Percentiles rank a stretch among this genome's conserved stretches.
Conservation (phyloP, 257 asterid species). For the Sherardia arvensis region DNA sequence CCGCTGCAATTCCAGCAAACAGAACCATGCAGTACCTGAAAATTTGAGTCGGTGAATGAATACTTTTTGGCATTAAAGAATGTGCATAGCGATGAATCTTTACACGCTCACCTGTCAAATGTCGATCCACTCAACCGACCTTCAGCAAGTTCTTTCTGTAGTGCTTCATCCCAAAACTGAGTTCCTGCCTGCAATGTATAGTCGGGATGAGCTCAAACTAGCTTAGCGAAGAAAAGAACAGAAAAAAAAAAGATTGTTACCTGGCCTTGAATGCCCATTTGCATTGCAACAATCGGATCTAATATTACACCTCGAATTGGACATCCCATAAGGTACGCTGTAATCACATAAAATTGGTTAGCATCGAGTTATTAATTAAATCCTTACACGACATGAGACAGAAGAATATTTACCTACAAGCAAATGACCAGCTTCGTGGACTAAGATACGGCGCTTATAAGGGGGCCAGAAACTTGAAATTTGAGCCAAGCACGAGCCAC, state of each 20-base stretch:
- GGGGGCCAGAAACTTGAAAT: conserved; percentile 98
- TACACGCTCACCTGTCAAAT: conserved; percentile 61
- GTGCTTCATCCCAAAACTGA: conserved; percentile 94
- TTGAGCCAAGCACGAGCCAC: conserved; percentile 87
- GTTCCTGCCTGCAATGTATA: conserved; percentile 76
- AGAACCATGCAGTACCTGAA: conserved; percentile 97
- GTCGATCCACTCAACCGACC: conserved; percentile 85
- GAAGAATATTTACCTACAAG: conserved; percentile 58
- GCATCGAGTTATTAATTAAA: not conserved
- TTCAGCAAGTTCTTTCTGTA: conserved; percentile 80
- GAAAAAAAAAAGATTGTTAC: conserved; percentile 21
- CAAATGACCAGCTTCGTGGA: conserved; percentile 97
- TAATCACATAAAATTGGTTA: conserved; percentile 10
- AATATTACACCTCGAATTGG: conserved; percentile 92
- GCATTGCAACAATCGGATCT: conserved; percentile 83
- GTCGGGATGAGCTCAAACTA: not conserved
- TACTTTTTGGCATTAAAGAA: not conserved
- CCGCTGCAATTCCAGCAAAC: conserved; percentile 97
- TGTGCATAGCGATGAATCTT: not conserved
- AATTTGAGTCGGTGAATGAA: conserved; percentile 10
- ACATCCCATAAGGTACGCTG: conserved; percentile 97
- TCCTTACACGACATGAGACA: not conserved
- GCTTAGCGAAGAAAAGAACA: not conserved
- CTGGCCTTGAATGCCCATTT: conserved; percentile 99
- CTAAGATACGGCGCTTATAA: conserved; percentile 75